Evolutionary conservation across 305 asterid genomes (phyloP), one percentile per base, ranked within the genome.

Genomic region (Rubia balearica): DNA sequence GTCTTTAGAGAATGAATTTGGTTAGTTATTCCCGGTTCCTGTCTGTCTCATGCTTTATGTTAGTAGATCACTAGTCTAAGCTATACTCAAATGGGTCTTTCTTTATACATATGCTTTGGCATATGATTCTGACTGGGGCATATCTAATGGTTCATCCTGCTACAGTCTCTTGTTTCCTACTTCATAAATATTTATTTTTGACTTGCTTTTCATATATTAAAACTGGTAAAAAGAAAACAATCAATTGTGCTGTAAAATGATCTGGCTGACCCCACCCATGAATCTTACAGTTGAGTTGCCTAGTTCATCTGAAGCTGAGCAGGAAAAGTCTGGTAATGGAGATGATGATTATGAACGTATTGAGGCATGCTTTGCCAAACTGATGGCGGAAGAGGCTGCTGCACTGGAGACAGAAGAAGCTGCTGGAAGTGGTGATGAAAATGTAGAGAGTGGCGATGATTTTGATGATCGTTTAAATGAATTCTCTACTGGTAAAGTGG

Each of bases 321-420:
- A 67, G 48, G 40, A 70, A 48, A 76, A 49, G 74, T 75, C 72
- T 72, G 67, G 77, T 67, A 72, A 21, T 57, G 85, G 84, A 69
- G 98, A 87, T 76, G 89, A 90, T 63, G 96, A 90, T 70, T 86
- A 77, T 77, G 72, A 57, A 64, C 91, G 82, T 43, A 85, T 90
- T 72, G 36, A 33, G 36, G 36, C 36, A 33, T 33, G 36, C 36
- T 73, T 84, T 27, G 60, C 59, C 21, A 17, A 51, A 22, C 59
- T 92, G 66, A 96, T 89, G 75, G 96, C 90, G 75, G 97, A 92
- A 80, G 96, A 85, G 76, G 95, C 83, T 79, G 91, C 90, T 77
- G 95, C 59, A 6, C 22, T 92, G 63, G 97, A 90, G 75, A 95
- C 90, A 77, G 97, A 92, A 80, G 96, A 85, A 76, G 92, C 81